A percentile compares a stretch with the other conserved stretches of the same genome.
These are phyloP conservation scores for Podospora fimiseda DNA, from an alignment of 495 filamentous ascomycete genomes.

Conservation along the genomic window DNA sequence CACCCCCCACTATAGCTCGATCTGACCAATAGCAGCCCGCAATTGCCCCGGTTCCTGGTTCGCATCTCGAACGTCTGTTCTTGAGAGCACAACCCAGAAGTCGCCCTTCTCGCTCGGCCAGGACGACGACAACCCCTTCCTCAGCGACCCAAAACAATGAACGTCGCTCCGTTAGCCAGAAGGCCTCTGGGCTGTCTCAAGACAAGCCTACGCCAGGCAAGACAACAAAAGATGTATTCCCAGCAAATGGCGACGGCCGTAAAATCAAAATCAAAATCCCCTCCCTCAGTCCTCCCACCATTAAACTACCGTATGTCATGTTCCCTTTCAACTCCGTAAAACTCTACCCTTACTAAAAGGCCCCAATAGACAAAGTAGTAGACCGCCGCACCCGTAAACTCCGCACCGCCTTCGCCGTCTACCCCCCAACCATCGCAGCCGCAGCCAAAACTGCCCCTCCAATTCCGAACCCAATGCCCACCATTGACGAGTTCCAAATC, in stretches of 20 bases:
- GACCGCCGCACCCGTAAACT: conserved; percentile 22
- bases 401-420: conserved; percentile 40
- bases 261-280: conserved; percentile 17
- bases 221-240: conserved; percentile 34
- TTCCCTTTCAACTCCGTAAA: background rate
- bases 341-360: background rate
- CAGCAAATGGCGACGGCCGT: conserved; percentile 30
- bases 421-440: conserved; percentile 35
- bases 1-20: background rate
- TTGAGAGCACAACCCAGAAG: background rate
- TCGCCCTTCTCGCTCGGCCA: background rate
- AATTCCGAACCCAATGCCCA: conserved; percentile 50
- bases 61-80: background rate
- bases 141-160: conserved; percentile 56
- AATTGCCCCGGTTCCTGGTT: background rate
- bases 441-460: conserved; percentile 17
- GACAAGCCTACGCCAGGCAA: conserved; percentile 43
- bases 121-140: conserved; percentile 11
- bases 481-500: conserved; percentile 60
- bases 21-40: background rate
- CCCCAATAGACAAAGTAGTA: conserved; percentile 13
- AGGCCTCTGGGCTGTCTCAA: conserved; percentile 66
- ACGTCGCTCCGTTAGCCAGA: conserved; percentile 45
- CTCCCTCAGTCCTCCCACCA: conserved; percentile 26
- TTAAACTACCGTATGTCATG: conserved; percentile 27